These are phyloP conservation scores for Diaporthe nobilis DNA, from an alignment of 2,329 filamentous ascomycete species.

Conservation along the genomic window DNA sequence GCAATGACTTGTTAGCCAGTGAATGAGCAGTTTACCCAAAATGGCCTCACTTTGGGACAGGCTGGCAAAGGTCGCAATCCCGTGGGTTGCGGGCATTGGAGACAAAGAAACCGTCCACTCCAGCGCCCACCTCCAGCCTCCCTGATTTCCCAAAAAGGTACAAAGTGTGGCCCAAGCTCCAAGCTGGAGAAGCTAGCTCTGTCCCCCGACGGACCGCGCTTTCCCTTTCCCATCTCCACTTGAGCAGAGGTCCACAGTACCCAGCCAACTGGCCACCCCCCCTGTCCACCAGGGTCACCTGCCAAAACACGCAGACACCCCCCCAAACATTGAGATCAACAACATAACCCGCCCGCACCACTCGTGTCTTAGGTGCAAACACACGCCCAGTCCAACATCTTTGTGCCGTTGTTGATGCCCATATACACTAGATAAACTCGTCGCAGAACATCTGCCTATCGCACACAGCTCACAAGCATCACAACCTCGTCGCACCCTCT, in stretches of 20 bases:
- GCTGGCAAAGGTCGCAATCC: neutral
- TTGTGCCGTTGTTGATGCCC: slow-evolving; percentile 34
- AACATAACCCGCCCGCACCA: slow-evolving; percentile 30
- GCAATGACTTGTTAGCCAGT: neutral
- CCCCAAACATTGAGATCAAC: slow-evolving; percentile 34
- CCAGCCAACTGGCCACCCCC: slow-evolving; percentile 13
- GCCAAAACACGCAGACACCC: slow-evolving; percentile 16
- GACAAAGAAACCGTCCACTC: neutral
- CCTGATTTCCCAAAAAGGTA: slow-evolving; percentile 19
- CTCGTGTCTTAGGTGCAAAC: slow-evolving; percentile 22
- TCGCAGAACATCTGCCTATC: slow-evolving; percentile 22
- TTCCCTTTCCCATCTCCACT: slow-evolving; percentile 5
- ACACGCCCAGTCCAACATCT: neutral
- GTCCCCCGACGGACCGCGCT: neutral
- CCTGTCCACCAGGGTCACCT: slow-evolving; percentile 29
- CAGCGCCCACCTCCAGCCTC: slow-evolving; percentile 25
- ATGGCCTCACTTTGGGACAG: slow-evolving; percentile 5
- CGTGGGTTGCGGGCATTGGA: neutral
- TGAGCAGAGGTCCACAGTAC: slow-evolving; percentile 14
- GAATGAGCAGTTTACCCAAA: neutral
- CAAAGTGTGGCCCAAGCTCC: slow-evolving; percentile 37
- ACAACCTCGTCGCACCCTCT: slow-evolving; percentile 50
- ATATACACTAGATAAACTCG: slow-evolving; percentile 23
- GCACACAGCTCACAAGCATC: slow-evolving; percentile 42
- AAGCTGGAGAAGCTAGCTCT: slow-evolving; percentile 4